A percentile compares a stretch with the other conserved stretches of the same genome.
Conservation (phyloP, 176 grass and related monocot species). For the Triticum urartu region DNA sequence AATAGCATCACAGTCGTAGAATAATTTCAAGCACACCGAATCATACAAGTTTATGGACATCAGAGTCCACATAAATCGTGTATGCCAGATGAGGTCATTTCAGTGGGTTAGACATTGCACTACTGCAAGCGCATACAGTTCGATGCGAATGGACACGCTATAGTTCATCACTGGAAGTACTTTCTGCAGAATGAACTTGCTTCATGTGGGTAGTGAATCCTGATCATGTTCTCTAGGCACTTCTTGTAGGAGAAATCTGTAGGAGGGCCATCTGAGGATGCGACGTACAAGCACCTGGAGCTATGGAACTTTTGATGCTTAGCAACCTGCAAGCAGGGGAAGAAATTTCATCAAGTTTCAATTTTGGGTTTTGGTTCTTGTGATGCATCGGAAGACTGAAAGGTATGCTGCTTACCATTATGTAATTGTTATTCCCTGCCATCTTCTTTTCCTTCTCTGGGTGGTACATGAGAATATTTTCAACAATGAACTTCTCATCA, state of each 20-base stretch:
- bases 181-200: conserved; percentile 47
- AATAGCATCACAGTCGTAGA: conserved; percentile 21
- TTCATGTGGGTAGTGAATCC: conserved; percentile 26
- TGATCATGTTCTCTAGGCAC: conserved; percentile 54
- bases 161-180: conserved; percentile 37
- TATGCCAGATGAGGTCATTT: neutral
- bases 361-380: neutral
- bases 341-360: neutral
- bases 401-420: conserved; percentile 36
- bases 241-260: conserved; percentile 60
- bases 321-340: conserved; percentile 31
- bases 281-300: conserved; percentile 51
- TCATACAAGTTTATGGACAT: conserved; percentile 28
- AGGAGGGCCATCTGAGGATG: conserved; percentile 12
- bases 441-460: conserved; percentile 54
- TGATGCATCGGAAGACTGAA: neutral
- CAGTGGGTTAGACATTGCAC: neutral
- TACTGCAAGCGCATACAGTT: neutral
- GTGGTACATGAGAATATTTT: conserved; percentile 45
- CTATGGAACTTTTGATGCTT: conserved; percentile 28
- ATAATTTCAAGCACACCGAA: neutral
- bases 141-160: neutral
- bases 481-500: conserved; percentile 33
- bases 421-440: conserved; percentile 35
- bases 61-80: neutral